Conservation (phyloP, 257 asterid species). For the Solanum habrochaites region DNA sequence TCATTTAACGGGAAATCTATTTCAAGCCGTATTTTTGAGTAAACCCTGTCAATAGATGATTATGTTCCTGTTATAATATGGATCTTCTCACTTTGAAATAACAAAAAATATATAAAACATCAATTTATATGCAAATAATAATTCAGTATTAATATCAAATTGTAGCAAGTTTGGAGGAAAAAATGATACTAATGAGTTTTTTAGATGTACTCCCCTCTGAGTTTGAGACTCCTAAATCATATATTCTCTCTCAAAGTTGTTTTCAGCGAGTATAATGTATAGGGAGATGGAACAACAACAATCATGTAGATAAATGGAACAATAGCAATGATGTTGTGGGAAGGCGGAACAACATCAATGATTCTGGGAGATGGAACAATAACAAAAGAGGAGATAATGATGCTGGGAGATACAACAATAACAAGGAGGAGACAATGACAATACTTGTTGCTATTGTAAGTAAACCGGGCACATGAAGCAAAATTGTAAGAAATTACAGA, state of each 20-base stretch:
- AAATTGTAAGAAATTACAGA: background rate
- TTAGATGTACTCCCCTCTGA: background rate
- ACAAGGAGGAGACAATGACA: background rate
- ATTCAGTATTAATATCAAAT: background rate
- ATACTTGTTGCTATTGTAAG: too few species aligned
- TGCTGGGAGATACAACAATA: background rate
- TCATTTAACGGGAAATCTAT: slow-evolving; percentile 24
- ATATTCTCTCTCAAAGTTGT: background rate
- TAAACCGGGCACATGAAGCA: background rate
- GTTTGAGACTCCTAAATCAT: background rate
- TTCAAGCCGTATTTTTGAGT: background rate
- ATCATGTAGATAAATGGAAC: background rate
- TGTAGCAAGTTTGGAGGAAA: background rate
- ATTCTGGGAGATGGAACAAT: background rate
- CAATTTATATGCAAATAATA: background rate
- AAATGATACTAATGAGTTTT: background rate
- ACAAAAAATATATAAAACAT: background rate
- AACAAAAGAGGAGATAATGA: background rate
- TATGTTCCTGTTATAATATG: background rate
- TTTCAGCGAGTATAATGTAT: background rate
- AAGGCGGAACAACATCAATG: background rate
- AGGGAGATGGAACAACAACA: background rate
- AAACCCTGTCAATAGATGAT: background rate
- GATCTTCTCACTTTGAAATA: background rate
- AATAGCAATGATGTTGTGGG: background rate